These are phyloP conservation scores for Plasmodium adleri DNA, from an alignment of 169 alveolate genomes.

Conservation along the genomic window DNA sequence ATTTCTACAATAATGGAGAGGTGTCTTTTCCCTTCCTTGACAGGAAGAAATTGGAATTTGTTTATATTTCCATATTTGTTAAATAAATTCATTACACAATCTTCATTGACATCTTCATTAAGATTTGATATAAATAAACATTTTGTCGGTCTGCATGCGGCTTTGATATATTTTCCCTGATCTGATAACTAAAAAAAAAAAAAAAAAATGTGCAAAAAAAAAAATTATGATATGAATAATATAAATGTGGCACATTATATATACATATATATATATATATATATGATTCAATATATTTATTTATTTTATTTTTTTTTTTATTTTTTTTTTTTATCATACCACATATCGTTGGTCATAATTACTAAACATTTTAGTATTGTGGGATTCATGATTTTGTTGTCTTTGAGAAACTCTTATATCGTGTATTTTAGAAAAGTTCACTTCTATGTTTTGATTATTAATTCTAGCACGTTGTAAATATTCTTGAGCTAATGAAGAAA, in stretches of 20 bases:
- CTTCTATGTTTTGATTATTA: constrained; percentile 71
- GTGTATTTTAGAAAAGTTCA: constrained; percentile 78
- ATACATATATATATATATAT: background rate
- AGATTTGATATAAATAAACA: constrained; percentile 82
- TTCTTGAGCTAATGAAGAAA: constrained; percentile 81
- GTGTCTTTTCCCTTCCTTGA: constrained; percentile 59
- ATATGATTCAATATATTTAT: background rate
- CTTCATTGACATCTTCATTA: constrained; percentile 77
- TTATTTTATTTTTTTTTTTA: background rate
- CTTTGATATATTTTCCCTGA: constrained; percentile 79
- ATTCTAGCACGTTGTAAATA: constrained; percentile 74
- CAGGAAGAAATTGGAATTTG: constrained; percentile 47
- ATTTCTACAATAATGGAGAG: constrained; percentile 37
- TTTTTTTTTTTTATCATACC: constrained; percentile 20
- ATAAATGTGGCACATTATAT: background rate
- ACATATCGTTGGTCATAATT: constrained; percentile 64
- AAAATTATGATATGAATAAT: background rate
- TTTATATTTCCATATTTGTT: constrained; percentile 76
- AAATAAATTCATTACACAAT: constrained; percentile 73
- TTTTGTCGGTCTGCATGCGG: constrained; percentile 83
- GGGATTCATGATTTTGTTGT: constrained; percentile 37
- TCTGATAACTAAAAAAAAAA: constrained; percentile 65
- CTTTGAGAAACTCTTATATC: constrained; percentile 77
- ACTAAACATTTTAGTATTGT: constrained; percentile 51
- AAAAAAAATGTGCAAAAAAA: background rate